phyloP scores from a whole-genome alignment of 345 rosid species.

The Salix dunnii region DNA sequence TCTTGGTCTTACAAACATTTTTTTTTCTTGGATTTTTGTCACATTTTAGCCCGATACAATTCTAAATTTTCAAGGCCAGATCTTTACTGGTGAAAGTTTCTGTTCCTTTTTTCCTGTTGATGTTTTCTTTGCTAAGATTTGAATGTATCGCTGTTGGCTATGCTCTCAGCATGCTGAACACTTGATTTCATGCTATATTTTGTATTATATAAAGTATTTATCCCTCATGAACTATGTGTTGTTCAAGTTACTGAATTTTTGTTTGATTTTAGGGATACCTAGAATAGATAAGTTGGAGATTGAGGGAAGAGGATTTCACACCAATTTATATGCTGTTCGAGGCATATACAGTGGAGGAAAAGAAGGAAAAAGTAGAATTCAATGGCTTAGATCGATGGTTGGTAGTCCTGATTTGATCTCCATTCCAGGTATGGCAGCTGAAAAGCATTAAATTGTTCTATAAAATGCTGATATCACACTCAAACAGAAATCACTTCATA shows the following conservation, averaged over 20 bases:
- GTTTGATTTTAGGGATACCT: constrained; percentile 58
- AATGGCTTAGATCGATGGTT: constrained; percentile 95
- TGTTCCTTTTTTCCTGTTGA: not conserved
- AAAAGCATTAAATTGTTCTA: not conserved
- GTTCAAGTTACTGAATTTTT: not conserved
- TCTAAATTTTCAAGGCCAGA: not conserved
- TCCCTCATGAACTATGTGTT: not conserved
- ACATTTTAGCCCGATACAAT: not conserved
- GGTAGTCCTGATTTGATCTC: constrained; percentile 98
- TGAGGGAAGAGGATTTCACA: constrained; percentile 91
- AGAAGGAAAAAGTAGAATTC: constrained; percentile 95
- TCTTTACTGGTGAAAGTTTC: not conserved
- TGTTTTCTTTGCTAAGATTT: not conserved
- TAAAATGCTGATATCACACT: not conserved
- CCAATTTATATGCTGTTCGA: constrained; percentile 80
- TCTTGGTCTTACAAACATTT: not conserved
- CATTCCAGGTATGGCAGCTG: constrained; percentile 57
- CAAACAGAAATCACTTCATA: not conserved
- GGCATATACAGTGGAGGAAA: constrained; percentile 90
- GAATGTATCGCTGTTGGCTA: not conserved
- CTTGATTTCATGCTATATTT: not conserved
- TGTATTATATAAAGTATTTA: not conserved
- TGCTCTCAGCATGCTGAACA: constrained; percentile 5
- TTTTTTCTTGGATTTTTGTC: not conserved
- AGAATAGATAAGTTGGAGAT: constrained; percentile 86